phyloP scores from a whole-genome alignment of 2,329 filamentous ascomycete genomes.

The Exserohilum turcica region DNA sequence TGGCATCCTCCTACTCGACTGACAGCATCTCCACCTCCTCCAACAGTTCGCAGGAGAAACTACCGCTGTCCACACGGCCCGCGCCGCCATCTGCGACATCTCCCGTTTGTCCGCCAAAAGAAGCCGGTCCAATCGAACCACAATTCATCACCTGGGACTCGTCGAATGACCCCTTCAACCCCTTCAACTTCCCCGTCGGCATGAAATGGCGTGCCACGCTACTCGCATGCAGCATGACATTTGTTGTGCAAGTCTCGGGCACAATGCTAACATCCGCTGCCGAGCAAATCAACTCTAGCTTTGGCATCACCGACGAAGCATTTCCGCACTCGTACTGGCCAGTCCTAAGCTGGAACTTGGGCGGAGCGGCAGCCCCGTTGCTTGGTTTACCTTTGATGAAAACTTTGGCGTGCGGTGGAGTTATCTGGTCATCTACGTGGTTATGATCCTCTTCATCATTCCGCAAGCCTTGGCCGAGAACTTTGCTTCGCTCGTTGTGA shows the following conservation, averaged over 20 bases:
- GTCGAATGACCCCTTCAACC: slow-evolving; percentile 34
- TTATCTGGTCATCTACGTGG: slow-evolving; percentile 50
- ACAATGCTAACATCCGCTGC: slow-evolving; percentile 43
- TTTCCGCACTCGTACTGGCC: slow-evolving; percentile 52
- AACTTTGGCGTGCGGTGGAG: slow-evolving; percentile 52
- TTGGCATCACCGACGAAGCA: slow-evolving; percentile 44
- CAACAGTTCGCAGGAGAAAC: not conserved
- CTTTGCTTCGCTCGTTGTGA: slow-evolving; percentile 53
- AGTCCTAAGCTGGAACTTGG: slow-evolving; percentile 51
- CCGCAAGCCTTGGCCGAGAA: slow-evolving; percentile 52
- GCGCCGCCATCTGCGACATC: not conserved
- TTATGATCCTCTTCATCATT: slow-evolving; percentile 51
- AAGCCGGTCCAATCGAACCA: not conserved
- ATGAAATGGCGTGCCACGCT: slow-evolving; percentile 53
- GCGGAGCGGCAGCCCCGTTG: slow-evolving; percentile 50
- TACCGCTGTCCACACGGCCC: not conserved
- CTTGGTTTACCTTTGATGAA: slow-evolving; percentile 52
- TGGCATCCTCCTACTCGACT: not conserved
- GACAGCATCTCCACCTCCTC: slow-evolving; percentile 1
- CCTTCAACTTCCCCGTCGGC: slow-evolving; percentile 50
- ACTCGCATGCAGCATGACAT: slow-evolving; percentile 51
- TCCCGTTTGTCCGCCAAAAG: not conserved
- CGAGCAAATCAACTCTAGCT: slow-evolving; percentile 47
- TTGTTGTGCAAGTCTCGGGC: slow-evolving; percentile 39
- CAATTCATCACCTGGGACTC: slow-evolving; percentile 27